Evolutionary conservation across 1,284 basidiomycete genomes (phyloP).

Genomic region (Rhizoctonia solani): DNA sequence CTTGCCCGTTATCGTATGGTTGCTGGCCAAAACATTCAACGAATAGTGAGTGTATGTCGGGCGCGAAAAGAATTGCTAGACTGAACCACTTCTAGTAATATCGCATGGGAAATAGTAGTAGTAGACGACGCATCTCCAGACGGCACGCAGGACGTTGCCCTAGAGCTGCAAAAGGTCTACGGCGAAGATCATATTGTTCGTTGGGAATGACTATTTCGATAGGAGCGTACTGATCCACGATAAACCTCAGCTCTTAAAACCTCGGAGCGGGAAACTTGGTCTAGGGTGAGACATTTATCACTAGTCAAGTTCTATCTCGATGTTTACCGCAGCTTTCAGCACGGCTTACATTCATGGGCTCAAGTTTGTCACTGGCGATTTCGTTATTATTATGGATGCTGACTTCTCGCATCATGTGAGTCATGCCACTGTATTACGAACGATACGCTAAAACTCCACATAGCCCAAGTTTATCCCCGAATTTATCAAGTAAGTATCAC

Average conservation of each 20-base stretch:
- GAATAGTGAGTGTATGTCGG: constrained; percentile 64
- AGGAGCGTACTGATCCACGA: constrained; percentile 7
- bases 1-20: constrained; percentile 83
- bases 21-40: constrained; percentile 73
- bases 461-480: constrained; percentile 91
- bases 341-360: constrained; percentile 93
- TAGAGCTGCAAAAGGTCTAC: constrained; percentile 73
- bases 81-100: constrained; percentile 47
- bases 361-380: constrained; percentile 86
- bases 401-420: constrained; percentile 93
- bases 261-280: constrained; percentile 85
- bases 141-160: constrained; percentile 86
- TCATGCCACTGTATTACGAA: not conserved
- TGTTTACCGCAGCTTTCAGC: constrained; percentile 48
- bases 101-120: constrained; percentile 84
- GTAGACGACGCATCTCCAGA: constrained; percentile 93
- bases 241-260: constrained; percentile 68
- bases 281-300: constrained; percentile 61
- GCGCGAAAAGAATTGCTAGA: not conserved
- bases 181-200: constrained; percentile 82
- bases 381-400: constrained; percentile 96
- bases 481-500: constrained; percentile 67
- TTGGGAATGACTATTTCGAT: constrained; percentile 30
- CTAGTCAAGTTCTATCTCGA: not conserved
- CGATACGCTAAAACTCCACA: not conserved